phyloP scores from a whole-genome alignment of 345 rosid species.

The Eucalyptus paniculata region DNA sequence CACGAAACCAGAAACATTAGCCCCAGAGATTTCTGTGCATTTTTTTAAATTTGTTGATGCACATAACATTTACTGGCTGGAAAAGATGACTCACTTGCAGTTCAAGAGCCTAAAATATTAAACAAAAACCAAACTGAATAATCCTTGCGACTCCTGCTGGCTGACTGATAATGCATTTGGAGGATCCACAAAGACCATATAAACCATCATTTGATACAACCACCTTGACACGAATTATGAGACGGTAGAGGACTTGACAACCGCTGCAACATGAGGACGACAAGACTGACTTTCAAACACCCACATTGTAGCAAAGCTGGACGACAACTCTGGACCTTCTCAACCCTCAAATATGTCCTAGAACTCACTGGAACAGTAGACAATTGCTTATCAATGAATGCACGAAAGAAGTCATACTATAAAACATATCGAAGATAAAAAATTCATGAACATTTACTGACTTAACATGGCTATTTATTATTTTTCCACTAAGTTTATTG shows the following conservation, averaged over 20 bases:
- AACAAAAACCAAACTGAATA: background rate
- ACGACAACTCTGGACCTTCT: conserved; percentile 87
- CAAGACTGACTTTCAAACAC: conserved; percentile 95
- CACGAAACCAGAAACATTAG: background rate
- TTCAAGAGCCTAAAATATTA: background rate
- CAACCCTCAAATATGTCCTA: conserved; percentile 98
- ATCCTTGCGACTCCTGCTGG: background rate
- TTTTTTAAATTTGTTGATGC: background rate
- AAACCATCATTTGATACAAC: background rate
- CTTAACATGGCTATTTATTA: background rate
- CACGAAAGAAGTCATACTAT: background rate
- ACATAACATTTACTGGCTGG: background rate
- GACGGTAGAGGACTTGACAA: conserved; percentile 61
- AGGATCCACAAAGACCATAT: background rate
- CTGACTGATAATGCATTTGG: background rate
- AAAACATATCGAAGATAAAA: background rate
- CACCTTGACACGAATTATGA: conserved; percentile 1
- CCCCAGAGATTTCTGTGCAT: background rate
- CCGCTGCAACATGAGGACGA: conserved; percentile 92
- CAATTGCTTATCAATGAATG: conserved; percentile 50
- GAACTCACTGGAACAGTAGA: conserved; percentile 99
- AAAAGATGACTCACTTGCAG: background rate
- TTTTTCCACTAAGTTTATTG: background rate
- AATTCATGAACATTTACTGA: background rate
- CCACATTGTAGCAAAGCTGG: conserved; percentile 74